These are phyloP conservation scores for Beauveria sp. DNA, from an alignment of 2,329 filamentous ascomycete species.

Conservation along the genomic window DNA sequence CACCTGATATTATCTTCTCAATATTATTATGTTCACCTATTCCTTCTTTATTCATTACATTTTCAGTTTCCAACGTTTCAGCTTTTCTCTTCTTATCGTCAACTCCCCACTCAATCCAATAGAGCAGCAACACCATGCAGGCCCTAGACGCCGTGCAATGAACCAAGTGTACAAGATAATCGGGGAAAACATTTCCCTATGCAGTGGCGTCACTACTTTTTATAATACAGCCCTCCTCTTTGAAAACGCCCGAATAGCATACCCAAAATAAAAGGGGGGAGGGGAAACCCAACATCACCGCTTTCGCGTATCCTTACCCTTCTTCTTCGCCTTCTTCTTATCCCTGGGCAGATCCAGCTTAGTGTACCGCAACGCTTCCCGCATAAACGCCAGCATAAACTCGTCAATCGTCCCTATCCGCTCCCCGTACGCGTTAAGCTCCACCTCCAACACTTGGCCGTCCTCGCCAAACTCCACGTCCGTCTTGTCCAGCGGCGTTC, in stretches of 20 bases:
- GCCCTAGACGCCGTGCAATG: conserved; percentile 4
- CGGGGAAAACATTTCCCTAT: not conserved
- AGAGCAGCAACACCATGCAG: not conserved
- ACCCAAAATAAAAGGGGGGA: not conserved
- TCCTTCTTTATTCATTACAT: not conserved
- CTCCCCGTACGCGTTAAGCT: conserved; percentile 53
- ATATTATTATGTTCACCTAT: not conserved
- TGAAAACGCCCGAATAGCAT: not conserved
- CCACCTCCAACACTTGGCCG: conserved; percentile 31
- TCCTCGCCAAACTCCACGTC: conserved; percentile 25
- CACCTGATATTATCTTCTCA: not conserved
- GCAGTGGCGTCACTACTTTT: not conserved
- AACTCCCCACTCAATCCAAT: not conserved
- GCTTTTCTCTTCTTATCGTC: not conserved
- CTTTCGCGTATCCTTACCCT: conserved; percentile 51
- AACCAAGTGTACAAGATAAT: not conserved
- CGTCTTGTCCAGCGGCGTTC: conserved; percentile 39
- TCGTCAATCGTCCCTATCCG: conserved; percentile 60
- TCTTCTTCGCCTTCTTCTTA: conserved; percentile 54
- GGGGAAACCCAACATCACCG: conserved; percentile 19
- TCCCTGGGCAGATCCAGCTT: conserved; percentile 57
- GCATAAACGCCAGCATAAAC: conserved; percentile 66
- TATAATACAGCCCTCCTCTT: conserved; percentile 8
- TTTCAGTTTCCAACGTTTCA: not conserved
- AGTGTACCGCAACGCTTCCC: conserved; percentile 50